Conservation (phyloP, 1,139 yeast genomes). For the Kurtzmaniella quercitrusa region DNA sequence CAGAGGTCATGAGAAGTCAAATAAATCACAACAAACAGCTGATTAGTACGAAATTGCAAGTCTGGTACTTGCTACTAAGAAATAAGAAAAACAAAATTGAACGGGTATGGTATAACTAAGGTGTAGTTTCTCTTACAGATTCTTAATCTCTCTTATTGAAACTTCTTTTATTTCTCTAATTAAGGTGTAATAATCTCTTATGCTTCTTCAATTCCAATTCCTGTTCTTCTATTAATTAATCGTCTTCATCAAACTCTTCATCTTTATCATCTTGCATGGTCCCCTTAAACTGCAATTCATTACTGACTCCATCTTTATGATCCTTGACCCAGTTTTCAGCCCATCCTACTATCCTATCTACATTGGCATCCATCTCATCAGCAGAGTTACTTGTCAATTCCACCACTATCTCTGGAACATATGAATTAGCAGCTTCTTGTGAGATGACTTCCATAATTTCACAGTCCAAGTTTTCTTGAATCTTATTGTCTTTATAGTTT, state of each 20-base stretch:
- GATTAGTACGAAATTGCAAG: not conserved
- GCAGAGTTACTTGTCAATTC: constrained; percentile 68
- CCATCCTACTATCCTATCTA: constrained; percentile 75
- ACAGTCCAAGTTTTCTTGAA: constrained; percentile 90
- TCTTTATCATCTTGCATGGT: constrained; percentile 11
- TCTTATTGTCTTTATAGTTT: constrained; percentile 73
- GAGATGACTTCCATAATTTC: constrained; percentile 93
- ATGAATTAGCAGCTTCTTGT: constrained; percentile 82
- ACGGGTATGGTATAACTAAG: not conserved
- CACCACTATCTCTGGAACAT: constrained; percentile 75
- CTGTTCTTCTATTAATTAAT: constrained; percentile 4
- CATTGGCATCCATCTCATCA: constrained; percentile 77
- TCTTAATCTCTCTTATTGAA: too few relatives aligned
- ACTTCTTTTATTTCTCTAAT: not conserved
- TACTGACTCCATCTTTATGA: constrained; percentile 40
- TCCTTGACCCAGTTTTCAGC: constrained; percentile 61
- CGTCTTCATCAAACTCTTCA: constrained; percentile 11
- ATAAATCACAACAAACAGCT: too few relatives aligned
- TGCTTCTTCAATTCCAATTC: constrained; percentile 6
- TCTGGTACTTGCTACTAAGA: not conserved
- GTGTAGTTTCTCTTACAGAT: not conserved
- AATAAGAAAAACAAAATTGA: not conserved
- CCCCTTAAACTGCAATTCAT: constrained; percentile 15
- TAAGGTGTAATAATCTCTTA: too few relatives aligned
- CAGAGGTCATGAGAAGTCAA: too few relatives aligned